A percentile compares a stretch with the other conserved stretches of the same genome.
These are phyloP conservation scores for Malus orientalis DNA, from an alignment of 306 rosid genomes.

Conservation along the genomic window DNA sequence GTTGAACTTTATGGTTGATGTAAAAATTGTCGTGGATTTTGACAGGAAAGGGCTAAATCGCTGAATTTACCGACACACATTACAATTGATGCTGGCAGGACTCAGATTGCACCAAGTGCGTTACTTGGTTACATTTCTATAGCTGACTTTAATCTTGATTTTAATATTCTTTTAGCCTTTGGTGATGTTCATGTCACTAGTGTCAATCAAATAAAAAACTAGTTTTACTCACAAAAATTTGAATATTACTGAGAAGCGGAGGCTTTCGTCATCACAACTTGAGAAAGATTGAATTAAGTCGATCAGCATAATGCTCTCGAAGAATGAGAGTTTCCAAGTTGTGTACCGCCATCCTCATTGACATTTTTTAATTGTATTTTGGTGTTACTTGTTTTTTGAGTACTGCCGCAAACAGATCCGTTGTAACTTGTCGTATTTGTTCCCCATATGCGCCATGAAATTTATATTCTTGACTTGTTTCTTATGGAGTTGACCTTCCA, in stretches of 20 bases:
- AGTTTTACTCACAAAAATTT: background rate
- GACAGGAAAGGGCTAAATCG: conserved; percentile 76
- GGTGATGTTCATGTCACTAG: background rate
- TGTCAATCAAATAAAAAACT: background rate
- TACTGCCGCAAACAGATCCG: background rate
- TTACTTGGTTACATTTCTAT: conserved; percentile 13
- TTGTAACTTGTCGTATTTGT: background rate
- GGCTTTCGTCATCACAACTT: background rate
- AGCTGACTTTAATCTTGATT: background rate
- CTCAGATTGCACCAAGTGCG: conserved; percentile 97
- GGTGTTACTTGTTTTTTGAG: background rate
- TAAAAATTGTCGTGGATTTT: background rate
- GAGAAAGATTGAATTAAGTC: background rate
- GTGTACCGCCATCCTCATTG: background rate
- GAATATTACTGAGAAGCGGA: background rate
- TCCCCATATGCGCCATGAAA: background rate
- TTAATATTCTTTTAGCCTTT: background rate
- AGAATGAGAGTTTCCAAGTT: background rate
- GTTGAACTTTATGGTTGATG: background rate
- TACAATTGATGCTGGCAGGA: conserved; percentile 94
- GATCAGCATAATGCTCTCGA: background rate
- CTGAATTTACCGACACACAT: conserved; percentile 76
- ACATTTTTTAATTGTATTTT: background rate
- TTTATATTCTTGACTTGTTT: background rate
- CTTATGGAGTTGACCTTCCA: background rate